A percentile compares a stretch with the other conserved stretches of the same genome.
These are phyloP conservation scores for Ogataea polymorpha DNA, from an alignment of 805 yeast genomes.

Conservation along the genomic window DNA sequence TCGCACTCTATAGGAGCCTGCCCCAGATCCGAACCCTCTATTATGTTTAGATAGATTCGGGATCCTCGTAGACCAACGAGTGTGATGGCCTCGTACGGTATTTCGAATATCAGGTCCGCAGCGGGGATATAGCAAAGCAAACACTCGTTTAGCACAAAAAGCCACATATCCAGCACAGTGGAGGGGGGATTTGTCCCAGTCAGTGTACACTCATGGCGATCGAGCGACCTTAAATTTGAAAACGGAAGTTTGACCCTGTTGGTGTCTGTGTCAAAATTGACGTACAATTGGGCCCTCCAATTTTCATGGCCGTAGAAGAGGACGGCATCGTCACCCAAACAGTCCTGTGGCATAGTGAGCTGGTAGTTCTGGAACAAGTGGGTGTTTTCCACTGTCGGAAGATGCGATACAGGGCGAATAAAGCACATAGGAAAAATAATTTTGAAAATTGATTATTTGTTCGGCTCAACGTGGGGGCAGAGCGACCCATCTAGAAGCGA, in stretches of 20 bases:
- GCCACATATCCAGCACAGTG: conserved; percentile 17
- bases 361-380: conserved; percentile 23
- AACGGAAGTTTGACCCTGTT: conserved; percentile 12
- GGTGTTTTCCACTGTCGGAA: conserved; percentile 32
- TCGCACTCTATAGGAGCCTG: conserved; percentile 14
- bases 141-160: conserved; percentile 25
- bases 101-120: conserved; percentile 10
- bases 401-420: conserved; percentile 18
- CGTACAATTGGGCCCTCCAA: conserved; percentile 15
- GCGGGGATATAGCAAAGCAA: conserved; percentile 20
- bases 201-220: background rate
- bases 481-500: too few species aligned
- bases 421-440: conserved; percentile 2
- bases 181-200: background rate
- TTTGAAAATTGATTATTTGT: background rate
- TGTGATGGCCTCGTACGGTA: conserved; percentile 24
- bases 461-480: background rate
- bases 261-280: conserved; percentile 1
- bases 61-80: conserved; percentile 19
- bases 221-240: background rate
- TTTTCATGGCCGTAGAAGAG: conserved; percentile 19
- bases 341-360: conserved; percentile 26
- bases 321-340: conserved; percentile 14
- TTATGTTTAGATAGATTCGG: conserved; percentile 10
- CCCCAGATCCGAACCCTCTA: conserved; percentile 2